phyloP scores from a whole-genome alignment of 768 basidiomycete species.

The Tylopilus sp. region DNA sequence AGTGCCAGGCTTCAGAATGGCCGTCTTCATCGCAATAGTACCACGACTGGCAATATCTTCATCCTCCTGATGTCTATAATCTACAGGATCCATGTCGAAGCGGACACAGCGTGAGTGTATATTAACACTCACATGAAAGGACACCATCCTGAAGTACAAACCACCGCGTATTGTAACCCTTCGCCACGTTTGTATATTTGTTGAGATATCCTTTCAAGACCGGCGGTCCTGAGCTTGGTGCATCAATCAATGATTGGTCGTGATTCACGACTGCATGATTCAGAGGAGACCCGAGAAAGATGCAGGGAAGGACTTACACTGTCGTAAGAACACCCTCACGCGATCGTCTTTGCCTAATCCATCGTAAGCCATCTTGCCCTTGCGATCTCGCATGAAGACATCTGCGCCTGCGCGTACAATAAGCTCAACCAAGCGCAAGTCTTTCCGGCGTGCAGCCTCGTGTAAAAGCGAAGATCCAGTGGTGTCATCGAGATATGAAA shows the following conservation, averaged over 20 bases:
- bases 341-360: conserved; percentile 76
- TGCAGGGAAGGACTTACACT: conserved; percentile 52
- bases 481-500: conserved; percentile 77
- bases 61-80: conserved; percentile 88
- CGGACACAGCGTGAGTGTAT: neutral
- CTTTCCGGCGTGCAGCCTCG: conserved; percentile 79
- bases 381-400: conserved; percentile 79
- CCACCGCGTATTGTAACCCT: conserved; percentile 87
- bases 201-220: conserved; percentile 74
- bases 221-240: conserved; percentile 51
- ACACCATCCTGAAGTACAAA: conserved; percentile 86
- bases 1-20: conserved; percentile 53
- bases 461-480: conserved; percentile 79
- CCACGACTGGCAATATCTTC: conserved; percentile 83
- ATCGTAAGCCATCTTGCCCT: conserved; percentile 66
- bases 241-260: conserved; percentile 65
- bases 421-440: conserved; percentile 79
- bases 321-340: conserved; percentile 76
- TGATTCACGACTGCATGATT: conserved; percentile 65
- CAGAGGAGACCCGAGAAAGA: neutral
- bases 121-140: conserved; percentile 64
- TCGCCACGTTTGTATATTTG: conserved; percentile 91
- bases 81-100: conserved; percentile 27
- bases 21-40: conserved; percentile 83
- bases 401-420: conserved; percentile 84